Evolutionary conservation across 2,329 filamentous ascomycete genomes (phyloP), one percentile per base, ranked within the genome.

Genomic region (Ophiostoma fasciatum): DNA sequence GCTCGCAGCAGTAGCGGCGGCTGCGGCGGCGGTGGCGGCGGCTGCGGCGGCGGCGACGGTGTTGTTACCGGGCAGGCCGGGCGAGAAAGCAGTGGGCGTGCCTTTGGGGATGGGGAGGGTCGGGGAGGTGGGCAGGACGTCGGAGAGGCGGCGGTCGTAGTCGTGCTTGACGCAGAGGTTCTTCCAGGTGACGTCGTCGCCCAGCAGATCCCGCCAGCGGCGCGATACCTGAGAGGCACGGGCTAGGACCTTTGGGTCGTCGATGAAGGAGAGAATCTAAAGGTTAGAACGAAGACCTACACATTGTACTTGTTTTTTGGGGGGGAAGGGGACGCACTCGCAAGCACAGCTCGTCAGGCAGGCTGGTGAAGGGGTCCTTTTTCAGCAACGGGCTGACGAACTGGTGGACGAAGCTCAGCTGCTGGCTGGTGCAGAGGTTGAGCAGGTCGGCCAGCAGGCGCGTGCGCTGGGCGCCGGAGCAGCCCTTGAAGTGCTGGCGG

Each of bases 181-280:
- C 62, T 94, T 94, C 90, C 90, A 98, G 1, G 90, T 93, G 60
- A 94, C 87, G 56, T 98, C 90, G 55, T 98, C 90, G 52, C 81
- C 88, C 33, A 98, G 68, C 7, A 98, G 68, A 56, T 94, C 87
- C 44, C 83, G 74, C 90, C 90, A 98, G 54, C 87, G 73, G 45
- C 77, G 77, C 36, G 90, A 98, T n/a, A 98, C 90, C 55, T 96
- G 88, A 5, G 88, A 94, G 35, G 90, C 82, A 53, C 90, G 73
- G 27, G 87, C 88, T 31, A 98, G 68, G 3, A 92, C 92, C 54
- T 87, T 90, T 1, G 90, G 87, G 51, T 98, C 90, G 51, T 98
- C 90, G 51, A 98, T 88, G 54, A 93, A 98, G 29, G 88, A 93
- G 34, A 98, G 67, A 45, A 98, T 82, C 81, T 94, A 50, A 4